Evolutionary conservation across 768 basidiomycete genomes (phyloP), one percentile per base, ranked within the genome.

Genomic region (Hysterangium stoloniferum): DNA sequence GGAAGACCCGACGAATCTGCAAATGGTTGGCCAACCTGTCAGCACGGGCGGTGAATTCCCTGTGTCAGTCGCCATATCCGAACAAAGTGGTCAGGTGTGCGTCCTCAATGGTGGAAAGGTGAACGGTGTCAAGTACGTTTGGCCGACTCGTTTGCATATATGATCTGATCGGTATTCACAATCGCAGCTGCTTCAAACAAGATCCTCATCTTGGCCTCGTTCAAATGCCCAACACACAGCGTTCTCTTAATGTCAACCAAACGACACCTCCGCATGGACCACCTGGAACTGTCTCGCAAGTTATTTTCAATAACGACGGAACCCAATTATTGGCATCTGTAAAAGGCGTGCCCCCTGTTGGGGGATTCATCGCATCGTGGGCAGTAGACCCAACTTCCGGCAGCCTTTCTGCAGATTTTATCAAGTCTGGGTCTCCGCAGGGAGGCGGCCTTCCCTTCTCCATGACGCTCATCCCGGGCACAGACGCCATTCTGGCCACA

Each of bases 1-100:
- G 11, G 60, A 54, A n/a, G 62, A 73, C 55, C 75, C 76, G 0
- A 65, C 70, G 2, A 57, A 65, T 32, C 58, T 77, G 27, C 57
- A 54, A 9, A 65, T 71, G 66, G 62, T 76, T 29, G 76, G 75
- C 1, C 60, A 64, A 31, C 74, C 75, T 6, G 65, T 71, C 1
- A 63, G 67, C 15, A 68, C 64, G 12, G 71, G 68, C 4, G 75
- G 77, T 13, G 71, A 78, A 47, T 77, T 77, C 66, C 75, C 76
- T 13, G 63, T 78, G 51, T 72, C 74, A 0, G 45, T 71, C 17
- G 62, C 65, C 2, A 62, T 69, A 53, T 68, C 66, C 54, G 49
- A 54, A 20, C 59, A 59, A 22, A 66, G 63, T 13, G 61, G 51
- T 42, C 58, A 54, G 4, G 56, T 66, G 4, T 71, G 69, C 40